phyloP scores from a whole-genome alignment of 495 filamentous ascomycete genomes.

The Hypoxylon rickii region DNA sequence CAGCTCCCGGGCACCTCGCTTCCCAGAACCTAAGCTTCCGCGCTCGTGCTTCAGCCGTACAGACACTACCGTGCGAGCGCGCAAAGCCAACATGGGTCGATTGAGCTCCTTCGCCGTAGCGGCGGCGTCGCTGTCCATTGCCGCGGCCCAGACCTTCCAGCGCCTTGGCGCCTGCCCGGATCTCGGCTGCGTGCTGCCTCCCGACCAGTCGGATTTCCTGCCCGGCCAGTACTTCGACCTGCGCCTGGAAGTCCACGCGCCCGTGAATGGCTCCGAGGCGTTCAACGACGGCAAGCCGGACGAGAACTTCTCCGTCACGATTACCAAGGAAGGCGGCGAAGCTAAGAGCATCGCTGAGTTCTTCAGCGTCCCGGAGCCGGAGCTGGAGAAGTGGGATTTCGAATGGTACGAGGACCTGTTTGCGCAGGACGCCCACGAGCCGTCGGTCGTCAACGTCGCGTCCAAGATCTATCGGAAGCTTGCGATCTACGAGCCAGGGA shows the following conservation, averaged over 20 bases:
- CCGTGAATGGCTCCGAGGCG: conserved; percentile 74
- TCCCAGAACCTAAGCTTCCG: not conserved
- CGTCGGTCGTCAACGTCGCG: conserved; percentile 71
- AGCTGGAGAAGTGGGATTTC: conserved; percentile 73
- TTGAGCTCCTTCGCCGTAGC: conserved; percentile 34
- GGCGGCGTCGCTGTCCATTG: conserved; percentile 41
- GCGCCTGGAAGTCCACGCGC: conserved; percentile 75
- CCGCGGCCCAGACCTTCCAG: conserved; percentile 68
- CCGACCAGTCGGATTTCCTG: conserved; percentile 77
- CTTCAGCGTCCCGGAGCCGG: conserved; percentile 63
- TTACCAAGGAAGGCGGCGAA: conserved; percentile 59
- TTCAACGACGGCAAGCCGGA: conserved; percentile 63
- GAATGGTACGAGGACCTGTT: conserved; percentile 76
- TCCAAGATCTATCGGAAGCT: conserved; percentile 70
- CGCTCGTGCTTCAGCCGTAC: not conserved
- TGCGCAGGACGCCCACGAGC: conserved; percentile 63
- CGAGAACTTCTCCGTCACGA: conserved; percentile 69
- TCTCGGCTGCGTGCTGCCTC: conserved; percentile 75
- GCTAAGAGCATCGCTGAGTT: conserved; percentile 57
- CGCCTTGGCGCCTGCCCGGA: conserved; percentile 70
- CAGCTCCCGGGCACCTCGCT: not conserved
- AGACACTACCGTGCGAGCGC: not conserved
- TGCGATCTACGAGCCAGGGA: conserved; percentile 69
- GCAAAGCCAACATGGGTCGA: conserved; percentile 30
- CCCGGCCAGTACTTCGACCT: conserved; percentile 77